Conservation (phyloP, 257 asterid species). For the Schizonepeta tenuifolia region DNA sequence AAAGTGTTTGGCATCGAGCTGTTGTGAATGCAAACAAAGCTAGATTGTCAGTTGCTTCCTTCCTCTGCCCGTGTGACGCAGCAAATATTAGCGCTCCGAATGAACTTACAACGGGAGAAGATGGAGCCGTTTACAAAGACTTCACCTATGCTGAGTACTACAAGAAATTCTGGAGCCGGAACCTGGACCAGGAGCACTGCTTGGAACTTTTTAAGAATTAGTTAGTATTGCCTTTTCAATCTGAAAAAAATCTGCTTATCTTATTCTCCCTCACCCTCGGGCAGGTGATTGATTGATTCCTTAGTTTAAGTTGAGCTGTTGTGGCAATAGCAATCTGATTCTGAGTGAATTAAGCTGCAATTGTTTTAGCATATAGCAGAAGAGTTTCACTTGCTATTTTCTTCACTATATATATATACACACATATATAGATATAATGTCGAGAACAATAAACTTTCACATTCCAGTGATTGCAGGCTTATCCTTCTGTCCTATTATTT, state of each 20-base stretch:
- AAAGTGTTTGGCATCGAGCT: conserved; percentile 92
- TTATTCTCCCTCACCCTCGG: background rate
- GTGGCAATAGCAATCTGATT: background rate
- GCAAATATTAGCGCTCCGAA: conserved; percentile 75
- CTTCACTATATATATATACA: background rate
- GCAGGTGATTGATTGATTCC: background rate
- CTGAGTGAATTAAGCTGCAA: background rate
- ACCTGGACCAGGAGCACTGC: conserved; percentile 79
- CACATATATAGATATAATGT: too few relatives aligned
- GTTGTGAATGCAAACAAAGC: conserved; percentile 66
- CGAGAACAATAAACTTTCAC: background rate
- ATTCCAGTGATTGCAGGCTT: background rate
- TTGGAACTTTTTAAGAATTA: conserved; percentile 77
- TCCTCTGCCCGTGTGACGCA: conserved; percentile 76
- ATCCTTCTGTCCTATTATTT: background rate
- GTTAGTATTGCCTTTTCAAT: conserved; percentile 28
- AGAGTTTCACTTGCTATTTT: conserved; percentile 6
- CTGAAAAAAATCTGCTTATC: background rate
- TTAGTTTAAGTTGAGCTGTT: background rate
- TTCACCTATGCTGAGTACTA: conserved; percentile 83
- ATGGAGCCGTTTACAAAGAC: conserved; percentile 52
- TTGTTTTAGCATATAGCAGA: conserved; percentile 7
- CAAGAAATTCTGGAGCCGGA: conserved; percentile 86
- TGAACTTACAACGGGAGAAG: conserved; percentile 46
- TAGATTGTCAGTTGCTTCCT: conserved; percentile 82